Evolutionary conservation across 1,139 yeast species (phyloP).

Genomic region (Yamadazyma dendronema): DNA sequence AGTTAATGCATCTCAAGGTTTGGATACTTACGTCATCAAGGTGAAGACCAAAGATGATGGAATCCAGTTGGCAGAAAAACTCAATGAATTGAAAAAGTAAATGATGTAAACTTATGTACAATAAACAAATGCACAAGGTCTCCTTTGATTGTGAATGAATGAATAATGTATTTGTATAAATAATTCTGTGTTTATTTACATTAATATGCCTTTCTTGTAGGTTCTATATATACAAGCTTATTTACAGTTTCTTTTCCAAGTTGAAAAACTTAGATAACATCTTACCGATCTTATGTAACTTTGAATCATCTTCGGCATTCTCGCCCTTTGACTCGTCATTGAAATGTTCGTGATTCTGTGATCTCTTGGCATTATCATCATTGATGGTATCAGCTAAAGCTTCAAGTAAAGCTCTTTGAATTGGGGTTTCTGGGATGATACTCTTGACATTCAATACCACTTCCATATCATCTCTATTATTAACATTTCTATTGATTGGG

Average conservation of each 20-base stretch:
- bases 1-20: constrained; percentile 37
- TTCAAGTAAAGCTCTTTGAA: constrained; percentile 88
- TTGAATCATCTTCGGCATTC: constrained; percentile 46
- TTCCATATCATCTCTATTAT: constrained; percentile 77
- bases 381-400: constrained; percentile 90
- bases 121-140: constrained; percentile 5
- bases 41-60: constrained; percentile 76
- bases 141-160: too few species aligned
- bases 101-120: constrained; percentile 5
- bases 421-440: constrained; percentile 74
- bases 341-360: constrained; percentile 52
- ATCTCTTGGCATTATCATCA: constrained; percentile 74
- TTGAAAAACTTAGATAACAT: constrained; percentile 65
- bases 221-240: constrained; percentile 7
- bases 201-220: neutral
- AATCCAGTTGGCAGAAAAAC: constrained; percentile 50
- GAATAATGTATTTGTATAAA: too few species aligned
- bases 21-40: constrained; percentile 62
- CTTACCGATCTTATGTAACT: constrained; percentile 58
- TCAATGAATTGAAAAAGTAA: constrained; percentile 39
- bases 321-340: constrained; percentile 38
- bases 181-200: neutral
- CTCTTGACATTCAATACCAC: constrained; percentile 73
- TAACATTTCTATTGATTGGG: constrained; percentile 58
- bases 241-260: constrained; percentile 33